phyloP scores from a whole-genome alignment of 2,329 filamentous ascomycete species.

The Botrytis fragariae region DNA sequence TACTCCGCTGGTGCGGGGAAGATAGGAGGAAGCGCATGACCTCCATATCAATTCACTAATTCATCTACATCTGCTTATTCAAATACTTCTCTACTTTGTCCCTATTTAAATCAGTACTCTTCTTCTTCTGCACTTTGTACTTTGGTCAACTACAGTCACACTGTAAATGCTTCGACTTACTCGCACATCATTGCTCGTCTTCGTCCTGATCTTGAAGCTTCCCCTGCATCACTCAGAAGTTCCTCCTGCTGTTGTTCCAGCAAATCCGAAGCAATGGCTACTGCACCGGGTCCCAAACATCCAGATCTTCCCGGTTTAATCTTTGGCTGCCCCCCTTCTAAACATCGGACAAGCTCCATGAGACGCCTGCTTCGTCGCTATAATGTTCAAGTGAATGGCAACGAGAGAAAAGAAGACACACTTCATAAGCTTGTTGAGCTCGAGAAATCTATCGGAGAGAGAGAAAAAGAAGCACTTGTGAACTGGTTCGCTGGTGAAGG shows the following conservation, averaged over 20 bases:
- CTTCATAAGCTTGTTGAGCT: not conserved
- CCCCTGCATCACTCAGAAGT: not conserved
- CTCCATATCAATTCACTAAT: not conserved
- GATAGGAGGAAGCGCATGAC: not conserved
- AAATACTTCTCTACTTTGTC: not conserved
- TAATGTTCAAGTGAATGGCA: not conserved
- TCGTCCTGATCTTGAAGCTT: not conserved
- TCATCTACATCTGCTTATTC: not conserved
- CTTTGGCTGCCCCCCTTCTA: not conserved
- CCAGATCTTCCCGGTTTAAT: not conserved
- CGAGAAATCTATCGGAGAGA: not conserved
- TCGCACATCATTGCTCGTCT: not conserved
- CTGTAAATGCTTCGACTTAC: not conserved
- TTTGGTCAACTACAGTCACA: not conserved
- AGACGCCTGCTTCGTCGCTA: not conserved
- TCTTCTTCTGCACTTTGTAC: not conserved
- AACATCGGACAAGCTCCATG: not conserved
- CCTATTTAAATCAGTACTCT: not conserved
- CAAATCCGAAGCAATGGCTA: not conserved
- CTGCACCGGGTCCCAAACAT: not conserved
- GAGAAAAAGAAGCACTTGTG: slow-evolving; percentile 2
- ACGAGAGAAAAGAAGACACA: not conserved
- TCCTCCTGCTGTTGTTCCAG: not conserved
- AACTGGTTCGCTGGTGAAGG: slow-evolving; percentile 3
- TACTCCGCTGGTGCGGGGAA: not conserved